These are phyloP conservation scores for Aspergillus baeticus DNA, from an alignment of 495 filamentous ascomycete genomes.

Conservation along the genomic window DNA sequence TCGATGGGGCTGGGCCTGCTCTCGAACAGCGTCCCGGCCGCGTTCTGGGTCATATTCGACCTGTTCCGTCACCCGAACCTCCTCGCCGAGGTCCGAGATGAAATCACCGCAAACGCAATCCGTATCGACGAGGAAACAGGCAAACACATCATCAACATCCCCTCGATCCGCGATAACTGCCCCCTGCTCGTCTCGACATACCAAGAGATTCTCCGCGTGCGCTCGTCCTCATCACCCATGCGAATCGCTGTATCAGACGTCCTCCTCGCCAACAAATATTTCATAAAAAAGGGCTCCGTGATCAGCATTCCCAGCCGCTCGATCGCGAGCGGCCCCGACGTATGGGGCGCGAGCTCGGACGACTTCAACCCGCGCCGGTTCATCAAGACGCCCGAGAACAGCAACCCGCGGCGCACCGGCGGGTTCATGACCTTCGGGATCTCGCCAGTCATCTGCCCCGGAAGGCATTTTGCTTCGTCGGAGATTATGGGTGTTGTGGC, in stretches of 20 bases:
- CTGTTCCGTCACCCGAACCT: conserved; percentile 37
- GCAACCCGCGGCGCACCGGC: conserved; percentile 13
- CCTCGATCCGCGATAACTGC: conserved; percentile 34
- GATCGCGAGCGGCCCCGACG: conserved; percentile 18
- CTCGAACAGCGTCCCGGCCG: conserved; percentile 45
- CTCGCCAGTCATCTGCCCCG: conserved; percentile 44
- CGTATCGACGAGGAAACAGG: conserved; percentile 9
- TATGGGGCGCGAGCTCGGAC: conserved; percentile 27
- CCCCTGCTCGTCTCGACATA: conserved; percentile 37
- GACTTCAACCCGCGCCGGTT: conserved; percentile 36
- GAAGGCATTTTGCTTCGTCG: conserved; percentile 45
- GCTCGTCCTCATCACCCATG: conserved; percentile 19
- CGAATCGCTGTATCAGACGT: conserved; percentile 32
- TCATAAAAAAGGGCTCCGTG: conserved; percentile 27
- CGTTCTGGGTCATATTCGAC: conserved; percentile 47
- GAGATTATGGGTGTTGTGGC: conserved; percentile 39
- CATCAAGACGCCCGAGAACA: conserved; percentile 12
- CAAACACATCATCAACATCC: conserved; percentile 31
- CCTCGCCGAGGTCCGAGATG: conserved; percentile 34
- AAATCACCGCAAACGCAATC: conserved; percentile 26
- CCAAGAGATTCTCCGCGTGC: conserved; percentile 37
- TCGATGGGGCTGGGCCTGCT: conserved; percentile 37
- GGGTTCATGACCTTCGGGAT: conserved; percentile 44
- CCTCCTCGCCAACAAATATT: conserved; percentile 28
- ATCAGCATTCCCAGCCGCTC: conserved; percentile 25